Conservation (phyloP, 768 basidiomycete species). For the Termitomyces sp. region DNA sequence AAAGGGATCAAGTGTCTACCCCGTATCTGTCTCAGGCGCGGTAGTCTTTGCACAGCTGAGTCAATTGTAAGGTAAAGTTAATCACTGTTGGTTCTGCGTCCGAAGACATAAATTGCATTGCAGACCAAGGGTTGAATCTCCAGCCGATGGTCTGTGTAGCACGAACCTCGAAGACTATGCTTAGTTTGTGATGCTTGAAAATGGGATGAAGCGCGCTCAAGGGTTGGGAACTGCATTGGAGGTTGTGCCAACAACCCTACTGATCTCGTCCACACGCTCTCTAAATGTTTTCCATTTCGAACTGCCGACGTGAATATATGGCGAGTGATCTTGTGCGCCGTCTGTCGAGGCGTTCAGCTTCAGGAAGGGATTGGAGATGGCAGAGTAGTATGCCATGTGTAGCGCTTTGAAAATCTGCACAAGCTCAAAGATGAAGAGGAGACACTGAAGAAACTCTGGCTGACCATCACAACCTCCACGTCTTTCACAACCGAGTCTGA, state of each 20-base stretch:
- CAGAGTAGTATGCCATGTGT: slow-evolving; percentile 81
- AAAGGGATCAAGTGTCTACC: slow-evolving; percentile 40
- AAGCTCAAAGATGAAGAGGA: not conserved
- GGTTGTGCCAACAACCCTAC: slow-evolving; percentile 47
- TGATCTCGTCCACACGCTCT: slow-evolving; percentile 71
- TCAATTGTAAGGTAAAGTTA: slow-evolving; percentile 66
- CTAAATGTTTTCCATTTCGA: slow-evolving; percentile 68
- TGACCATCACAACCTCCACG: slow-evolving; percentile 68
- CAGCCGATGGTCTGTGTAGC: slow-evolving; percentile 18
- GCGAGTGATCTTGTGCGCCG: slow-evolving; percentile 42
- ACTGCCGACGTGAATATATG: slow-evolving; percentile 55
- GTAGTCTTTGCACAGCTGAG: slow-evolving; percentile 64
- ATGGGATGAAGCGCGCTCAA: slow-evolving; percentile 4
- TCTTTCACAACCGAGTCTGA: slow-evolving; percentile 81
- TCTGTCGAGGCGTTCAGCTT: slow-evolving; percentile 52
- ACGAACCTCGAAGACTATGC: slow-evolving; percentile 15
- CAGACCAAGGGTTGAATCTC: slow-evolving; percentile 15
- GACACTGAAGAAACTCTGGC: slow-evolving; percentile 17
- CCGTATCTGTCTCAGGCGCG: slow-evolving; percentile 93
- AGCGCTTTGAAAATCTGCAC: slow-evolving; percentile 80
- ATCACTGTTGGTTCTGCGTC: slow-evolving; percentile 49
- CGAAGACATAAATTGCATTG: slow-evolving; percentile 10
- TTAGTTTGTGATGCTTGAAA: not conserved
- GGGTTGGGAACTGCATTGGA: slow-evolving; percentile 19
- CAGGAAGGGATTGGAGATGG: slow-evolving; percentile 85